A percentile compares a stretch with the other conserved stretches of the same genome.
Conservation (phyloP, 2,329 filamentous ascomycete species). For the Fusarium sp. region DNA sequence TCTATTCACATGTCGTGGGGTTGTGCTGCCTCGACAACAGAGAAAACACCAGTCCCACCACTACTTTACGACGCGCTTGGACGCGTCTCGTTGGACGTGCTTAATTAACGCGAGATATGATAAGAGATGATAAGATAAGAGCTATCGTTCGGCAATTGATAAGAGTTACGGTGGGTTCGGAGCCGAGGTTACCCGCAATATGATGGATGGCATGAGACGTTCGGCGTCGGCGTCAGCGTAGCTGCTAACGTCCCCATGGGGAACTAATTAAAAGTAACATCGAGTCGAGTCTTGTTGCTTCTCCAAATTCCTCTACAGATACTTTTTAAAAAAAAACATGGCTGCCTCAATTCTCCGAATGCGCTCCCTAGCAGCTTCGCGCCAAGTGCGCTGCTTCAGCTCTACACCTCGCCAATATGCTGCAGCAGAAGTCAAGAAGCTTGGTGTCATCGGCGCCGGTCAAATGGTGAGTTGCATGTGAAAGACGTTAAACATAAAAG, state of each 20-base stretch:
- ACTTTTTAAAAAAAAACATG: conserved; percentile 53
- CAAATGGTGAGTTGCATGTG: conserved; percentile 82
- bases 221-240: conserved; percentile 10
- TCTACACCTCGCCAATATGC: conserved; percentile 70
- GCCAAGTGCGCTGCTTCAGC: conserved; percentile 73
- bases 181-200: conserved; percentile 59
- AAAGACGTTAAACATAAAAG: conserved; percentile 30
- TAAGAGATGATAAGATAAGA: conserved; percentile 32
- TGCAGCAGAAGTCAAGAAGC: conserved; percentile 78
- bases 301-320: neutral
- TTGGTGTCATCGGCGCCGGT: conserved; percentile 93
- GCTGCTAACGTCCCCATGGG: conserved; percentile 30
- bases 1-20: conserved; percentile 40
- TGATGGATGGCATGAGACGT: conserved; percentile 39
- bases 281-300: conserved; percentile 10
- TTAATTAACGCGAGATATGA: conserved; percentile 35
- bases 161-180: conserved; percentile 27
- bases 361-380: conserved; percentile 52
- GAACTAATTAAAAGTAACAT: conserved; percentile 14
- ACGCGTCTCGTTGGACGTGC: conserved; percentile 39
- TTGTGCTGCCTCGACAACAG: conserved; percentile 34
- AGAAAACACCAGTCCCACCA: conserved; percentile 34
- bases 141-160: conserved; percentile 37
- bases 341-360: conserved; percentile 55
- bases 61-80: conserved; percentile 30